Evolutionary conservation across 2,329 filamentous ascomycete genomes (phyloP), one percentile per base, ranked within the genome.

Genomic region (Beauveria bassiana): DNA sequence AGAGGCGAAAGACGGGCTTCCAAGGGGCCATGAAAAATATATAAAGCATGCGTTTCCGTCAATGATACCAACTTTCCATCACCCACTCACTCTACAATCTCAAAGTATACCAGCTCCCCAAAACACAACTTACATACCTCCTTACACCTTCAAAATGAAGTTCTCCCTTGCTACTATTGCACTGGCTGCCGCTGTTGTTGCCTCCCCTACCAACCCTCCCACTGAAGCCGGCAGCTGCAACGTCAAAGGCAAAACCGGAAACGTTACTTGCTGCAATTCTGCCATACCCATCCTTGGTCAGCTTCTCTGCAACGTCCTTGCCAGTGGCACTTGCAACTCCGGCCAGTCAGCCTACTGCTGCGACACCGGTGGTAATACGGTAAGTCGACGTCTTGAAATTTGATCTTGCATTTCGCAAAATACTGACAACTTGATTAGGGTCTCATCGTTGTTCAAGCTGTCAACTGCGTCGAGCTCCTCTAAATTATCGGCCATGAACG

Each of bases 261-360:
- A 54, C n/a, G 50, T 54, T 3, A 20, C 40, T 12, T 61, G 58
- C 58, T 61, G 58, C 49, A 49, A 54, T 40, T 54, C 49, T 54
- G 26, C 12, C 50, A 54, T 61, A 16, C 58, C 58, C 26, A 28
- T 61, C 49, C 10, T 54, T 34, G 58, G 58, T 2, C 34, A 61
- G 38, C 50, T 61, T 9, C 50, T 54, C 14, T 61, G 58, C 58
- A 54, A 54, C 42, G 28, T 61, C 12, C 40, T 46, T 46, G 42
- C 42, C 18, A 22, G 24, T 16, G 50, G 58, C 2, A 54, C 24
- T 40, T 61, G 58, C 58, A 24, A 20, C 20, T 0, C n/a, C 16
- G 8, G 12, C 42, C 58, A 61, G 58, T 1, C 0, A 2, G 7
- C 7, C 6, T 54, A 61, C 50, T 61, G 58, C 50, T 61, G 58